A percentile compares a stretch with the other conserved stretches of the same genome.
phyloP scores from a whole-genome alignment of 768 basidiomycete species.

The Auriscalpium orientale region DNA sequence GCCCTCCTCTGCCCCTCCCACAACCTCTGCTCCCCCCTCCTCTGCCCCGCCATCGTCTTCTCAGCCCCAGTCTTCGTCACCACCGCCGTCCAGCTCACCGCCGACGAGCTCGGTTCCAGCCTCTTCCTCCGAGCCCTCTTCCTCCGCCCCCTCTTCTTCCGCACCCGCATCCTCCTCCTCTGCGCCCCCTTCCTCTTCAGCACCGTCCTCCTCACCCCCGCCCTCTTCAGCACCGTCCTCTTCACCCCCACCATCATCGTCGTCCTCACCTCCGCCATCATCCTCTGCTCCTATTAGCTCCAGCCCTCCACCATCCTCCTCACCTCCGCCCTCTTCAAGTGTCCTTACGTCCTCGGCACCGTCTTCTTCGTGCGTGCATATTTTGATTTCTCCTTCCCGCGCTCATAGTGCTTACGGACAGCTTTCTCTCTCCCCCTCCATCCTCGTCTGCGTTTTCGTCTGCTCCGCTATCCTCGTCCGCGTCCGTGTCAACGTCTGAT shows the following conservation, averaged over 20 bases:
- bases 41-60: neutral
- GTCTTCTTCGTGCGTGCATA: too few species aligned
- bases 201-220: neutral
- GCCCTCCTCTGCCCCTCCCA: neutral
- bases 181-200: neutral
- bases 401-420: too few species aligned
- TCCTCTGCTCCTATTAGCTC: too few species aligned
- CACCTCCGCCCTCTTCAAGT: too few species aligned
- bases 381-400: too few species aligned
- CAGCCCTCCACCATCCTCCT: too few species aligned
- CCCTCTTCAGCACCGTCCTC: neutral
- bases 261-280: neutral
- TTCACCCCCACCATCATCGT: neutral
- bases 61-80: neutral
- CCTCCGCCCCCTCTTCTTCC: neutral
- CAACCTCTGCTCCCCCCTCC: neutral
- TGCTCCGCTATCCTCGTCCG: neutral
- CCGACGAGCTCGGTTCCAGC: neutral
- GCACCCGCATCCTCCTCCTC: neutral
- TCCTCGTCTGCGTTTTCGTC: neutral
- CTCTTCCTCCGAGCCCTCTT: neutral
- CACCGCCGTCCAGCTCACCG: neutral
- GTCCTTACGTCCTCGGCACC: too few species aligned
- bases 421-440: too few species aligned
- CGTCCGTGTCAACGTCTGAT: neutral